Conservation (phyloP, 2,329 filamentous ascomycete genomes). For the Ophiocordyceps unilateralis region DNA sequence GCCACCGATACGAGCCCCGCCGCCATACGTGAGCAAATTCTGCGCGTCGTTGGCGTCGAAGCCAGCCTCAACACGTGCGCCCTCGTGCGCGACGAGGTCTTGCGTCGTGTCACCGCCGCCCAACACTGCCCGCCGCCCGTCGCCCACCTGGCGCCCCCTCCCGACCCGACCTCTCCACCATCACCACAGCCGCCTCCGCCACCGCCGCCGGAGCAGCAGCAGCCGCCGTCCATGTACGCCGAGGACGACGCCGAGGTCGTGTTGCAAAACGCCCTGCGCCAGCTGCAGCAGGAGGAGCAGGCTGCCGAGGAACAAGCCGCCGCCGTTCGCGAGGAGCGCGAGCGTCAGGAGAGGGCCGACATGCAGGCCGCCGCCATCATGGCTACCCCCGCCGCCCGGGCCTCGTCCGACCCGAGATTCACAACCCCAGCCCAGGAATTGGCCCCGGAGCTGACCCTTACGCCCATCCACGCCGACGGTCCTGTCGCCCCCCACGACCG, state of each 20-base stretch:
- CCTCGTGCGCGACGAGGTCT: conserved; percentile 39
- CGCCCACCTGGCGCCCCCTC: conserved; percentile 6
- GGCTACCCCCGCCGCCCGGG: conserved; percentile 13
- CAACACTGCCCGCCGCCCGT: conserved; percentile 6
- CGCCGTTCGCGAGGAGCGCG: conserved; percentile 33
- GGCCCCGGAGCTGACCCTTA: conserved; percentile 29
- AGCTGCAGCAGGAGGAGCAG: conserved; percentile 41
- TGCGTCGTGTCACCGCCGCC: conserved; percentile 19
- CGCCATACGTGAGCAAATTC: conserved; percentile 38
- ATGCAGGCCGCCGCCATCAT: conserved; percentile 13
- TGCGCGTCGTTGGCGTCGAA: conserved; percentile 37
- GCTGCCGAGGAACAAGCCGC: conserved; percentile 40
- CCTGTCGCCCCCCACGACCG: conserved; percentile 28
- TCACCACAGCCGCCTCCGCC: conserved; percentile 7
- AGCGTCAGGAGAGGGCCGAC: conserved; percentile 25
- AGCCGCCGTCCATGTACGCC: conserved; percentile 18
- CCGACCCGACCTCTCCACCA: conserved; percentile 8
- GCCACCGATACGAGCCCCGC: conserved; percentile 40
- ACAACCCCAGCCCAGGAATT: conserved; percentile 18
- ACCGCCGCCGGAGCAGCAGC: conserved; percentile 14
- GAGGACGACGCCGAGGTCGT: conserved; percentile 40
- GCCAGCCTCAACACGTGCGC: conserved; percentile 35
- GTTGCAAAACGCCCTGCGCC: conserved; percentile 39
- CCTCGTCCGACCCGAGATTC: conserved; percentile 15
- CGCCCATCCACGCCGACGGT: conserved; percentile 33